Base-by-base conservation (phyloP, 75 land plant species). In the Sequoiadendron giganteum region DNA sequence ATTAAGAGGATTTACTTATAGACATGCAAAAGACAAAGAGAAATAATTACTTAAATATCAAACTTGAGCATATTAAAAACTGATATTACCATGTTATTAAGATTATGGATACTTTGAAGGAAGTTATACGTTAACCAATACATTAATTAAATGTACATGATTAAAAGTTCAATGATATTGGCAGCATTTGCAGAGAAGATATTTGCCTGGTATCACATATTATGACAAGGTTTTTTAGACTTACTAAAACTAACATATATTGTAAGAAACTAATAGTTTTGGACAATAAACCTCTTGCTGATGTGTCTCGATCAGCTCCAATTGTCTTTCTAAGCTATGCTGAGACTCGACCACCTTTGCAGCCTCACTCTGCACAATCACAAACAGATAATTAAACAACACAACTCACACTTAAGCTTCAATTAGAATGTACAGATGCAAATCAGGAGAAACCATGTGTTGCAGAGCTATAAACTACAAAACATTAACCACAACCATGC, bases 291-390 rank as follows among this genome's bases (percentile, higher is more conserved):
- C 99, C 99, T 98, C 97, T 90, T 94, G 91, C 84, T 98, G 99
- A 89, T 98, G 99, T 81, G 99, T 98, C 90, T 98, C 99, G 88
- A 98, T 97, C 55, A 98, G 93, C 89, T 98, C 99, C 48, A 98
- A 89, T 70, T 95, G 95, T 36, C 95, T 88, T 89, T 97, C 99
- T 91, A 98, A 92, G 55, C 88, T 90, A 89, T 93, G 91, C 89
- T 98, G 97, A 83, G 95, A 94, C 88, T 98, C 99, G 52, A 98
- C 99, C 89, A 97, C 99, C 88, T 95, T 95, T 28, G 99, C 97
- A 75, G 97, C 99, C 89, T 98, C 99, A 90, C 94, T 95, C 99
- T 98, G 86, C 42, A 85, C 5, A 45, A 45, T 82, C 34, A 82
- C 43, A 11, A 82, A 45, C 32, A 82, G 84, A 45, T 13, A 47